Base-by-base conservation (phyloP, 2,329 filamentous ascomycete genomes). In the Fusarium sp. region DNA sequence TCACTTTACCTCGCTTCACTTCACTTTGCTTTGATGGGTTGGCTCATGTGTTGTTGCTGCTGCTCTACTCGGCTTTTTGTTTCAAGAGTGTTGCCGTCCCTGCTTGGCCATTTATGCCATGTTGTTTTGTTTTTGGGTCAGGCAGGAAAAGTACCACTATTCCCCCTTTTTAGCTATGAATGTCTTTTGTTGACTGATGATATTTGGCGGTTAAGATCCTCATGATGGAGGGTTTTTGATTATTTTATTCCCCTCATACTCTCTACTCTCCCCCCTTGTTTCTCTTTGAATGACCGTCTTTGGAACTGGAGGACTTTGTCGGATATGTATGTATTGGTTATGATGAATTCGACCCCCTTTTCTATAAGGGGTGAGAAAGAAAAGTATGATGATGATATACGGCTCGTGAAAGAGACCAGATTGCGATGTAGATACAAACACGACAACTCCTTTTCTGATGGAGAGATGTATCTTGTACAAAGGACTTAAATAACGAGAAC, bases 81-180 rank as follows among this genome's bases (percentile, higher is more conserved):
- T 57, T 58, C 23, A 31, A 56, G 23, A 40, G 20, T 49, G 42
- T 67, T 56, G 61, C 59, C 25, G 27, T 27, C 58, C 36, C 42
- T 25, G 57, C 34, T 49, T 34, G 44, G 34, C 63, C 40, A 23
- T 6, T 33, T 23, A 27, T 54, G 51, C 31, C 18, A n/a, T 25
- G 51, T 27, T 27, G 14, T 55, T 34, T 23, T n/a, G n/a, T n/a
- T 55, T 23, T 23, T 36, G 9, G 13, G 20, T n/a, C 16, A 44
- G 29, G 54, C 38, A 57, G 54, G 54, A 46, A 57, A 57, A 44
- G 54, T 42, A 33, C n/a, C 34, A 25, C 38, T 20, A 23, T 9
- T 5, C n/a, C 18, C 18, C 16, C 14, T 5, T 20, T 20, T 23
- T 8, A 31, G 18, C 14, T 25, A 18, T 20, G 5, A 20, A 20